A percentile compares a stretch with the other conserved stretches of the same genome.
These are phyloP conservation scores for Coemansia guatemalensis DNA, from an alignment of 192 early-diverging fungal genomes.

Conservation along the genomic window DNA sequence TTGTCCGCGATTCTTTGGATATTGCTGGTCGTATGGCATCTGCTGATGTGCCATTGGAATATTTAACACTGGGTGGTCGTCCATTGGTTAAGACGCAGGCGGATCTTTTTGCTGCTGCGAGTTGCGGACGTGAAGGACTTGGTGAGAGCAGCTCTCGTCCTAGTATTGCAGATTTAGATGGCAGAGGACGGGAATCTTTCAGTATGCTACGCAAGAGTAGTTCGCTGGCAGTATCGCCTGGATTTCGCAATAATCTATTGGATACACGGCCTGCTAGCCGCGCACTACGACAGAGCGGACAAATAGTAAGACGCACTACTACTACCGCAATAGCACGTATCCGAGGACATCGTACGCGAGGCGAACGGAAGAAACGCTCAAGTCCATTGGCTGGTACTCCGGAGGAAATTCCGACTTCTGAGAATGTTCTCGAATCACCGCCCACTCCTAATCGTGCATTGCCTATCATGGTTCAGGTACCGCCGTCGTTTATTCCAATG, in stretches of 20 bases:
- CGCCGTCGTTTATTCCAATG: slow-evolving; percentile 20
- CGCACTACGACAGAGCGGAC: background rate
- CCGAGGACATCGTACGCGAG: background rate
- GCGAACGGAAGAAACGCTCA: background rate
- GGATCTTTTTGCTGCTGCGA: background rate
- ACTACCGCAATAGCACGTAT: slow-evolving; percentile 6
- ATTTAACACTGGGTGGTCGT: slow-evolving; percentile 19
- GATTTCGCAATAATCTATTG: background rate
- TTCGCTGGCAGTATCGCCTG: background rate
- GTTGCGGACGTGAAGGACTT: background rate
- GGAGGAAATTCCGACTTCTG: too few relatives aligned
- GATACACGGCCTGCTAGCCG: background rate
- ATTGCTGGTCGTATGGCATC: background rate
- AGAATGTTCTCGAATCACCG: background rate
- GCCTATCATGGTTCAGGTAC: background rate
- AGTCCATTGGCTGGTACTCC: background rate
- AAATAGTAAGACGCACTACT: slow-evolving; percentile 13
- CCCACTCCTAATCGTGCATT: background rate
- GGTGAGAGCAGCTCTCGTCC: background rate
- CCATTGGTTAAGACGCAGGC: background rate
- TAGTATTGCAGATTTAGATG: background rate
- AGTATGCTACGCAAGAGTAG: background rate
- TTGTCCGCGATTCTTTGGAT: background rate
- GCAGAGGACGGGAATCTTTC: background rate
- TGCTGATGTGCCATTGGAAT: slow-evolving; percentile 16